Evolutionary conservation across 306 rosid species (phyloP), one percentile per base, ranked within the genome.

Genomic region (Fragaria vesca): DNA sequence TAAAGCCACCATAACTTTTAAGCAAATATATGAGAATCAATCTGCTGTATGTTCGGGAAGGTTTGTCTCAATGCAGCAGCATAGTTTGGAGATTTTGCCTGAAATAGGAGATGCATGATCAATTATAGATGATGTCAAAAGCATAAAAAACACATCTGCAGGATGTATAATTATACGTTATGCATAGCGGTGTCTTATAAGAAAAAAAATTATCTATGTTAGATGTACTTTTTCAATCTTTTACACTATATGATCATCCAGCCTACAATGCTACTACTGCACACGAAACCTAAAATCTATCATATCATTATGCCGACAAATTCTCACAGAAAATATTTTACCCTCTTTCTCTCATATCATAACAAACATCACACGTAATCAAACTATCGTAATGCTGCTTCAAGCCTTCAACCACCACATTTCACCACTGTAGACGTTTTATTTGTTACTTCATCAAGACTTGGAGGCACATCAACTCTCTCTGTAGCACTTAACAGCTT

Each of bases 31-130:
- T 77, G 9, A 50, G 92, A 91, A 86, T 91, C 97, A 82, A 93
- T 86, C 80, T 93, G 98, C 81, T 93, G 84, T 67, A 91, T 70
- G 72, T 90, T 91, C 72, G 96, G 91, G 78, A 93, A 90, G 79
- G 81, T 69, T 76, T 86, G 78, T 86, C 79, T 86, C 50, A 95
- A 50, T 7, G 74, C 66, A 24, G 83, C 71, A 42, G 75, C 15
- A 70, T 95, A 95, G 76, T 85, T 79, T 30, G 97, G 81, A 52
- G 84, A 76, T 80, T 83, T 95, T 12, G 91, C 98, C 97, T 92
- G 97, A 72, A 83, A 80, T 42, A 79, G 73, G 77, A 66, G 72
- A n/a, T 72, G 46, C 55, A 75, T 4, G 70, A 73, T 84, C 74
- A 85, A 57, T 60, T 67, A 47, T 32, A 68, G 5, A 48, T 79